phyloP scores from a whole-genome alignment of 179 eudicot species.

The Silene noctiflora region DNA sequence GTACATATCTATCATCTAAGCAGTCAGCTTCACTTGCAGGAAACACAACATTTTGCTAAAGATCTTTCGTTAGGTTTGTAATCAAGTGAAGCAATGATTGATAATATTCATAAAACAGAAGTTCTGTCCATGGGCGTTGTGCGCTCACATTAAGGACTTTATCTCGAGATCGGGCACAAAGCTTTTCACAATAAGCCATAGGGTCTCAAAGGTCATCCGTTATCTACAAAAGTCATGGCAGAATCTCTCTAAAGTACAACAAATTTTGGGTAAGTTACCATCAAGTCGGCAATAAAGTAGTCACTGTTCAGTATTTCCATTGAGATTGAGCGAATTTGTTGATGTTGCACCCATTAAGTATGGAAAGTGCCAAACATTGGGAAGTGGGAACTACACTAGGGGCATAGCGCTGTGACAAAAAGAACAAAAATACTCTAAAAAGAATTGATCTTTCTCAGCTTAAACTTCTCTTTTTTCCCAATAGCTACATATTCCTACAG shows the following conservation, averaged over 20 bases:
- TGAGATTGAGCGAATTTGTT: not conserved
- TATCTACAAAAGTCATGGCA: too few species aligned
- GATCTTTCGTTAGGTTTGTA: not conserved
- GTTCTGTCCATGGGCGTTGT: not conserved
- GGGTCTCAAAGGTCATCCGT: too few species aligned
- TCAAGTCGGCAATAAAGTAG: not conserved
- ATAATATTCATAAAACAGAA: not conserved
- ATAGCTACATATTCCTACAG: too few species aligned
- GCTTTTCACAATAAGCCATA: not conserved
- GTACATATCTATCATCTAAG: too few species aligned
- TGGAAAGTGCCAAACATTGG: too few species aligned
- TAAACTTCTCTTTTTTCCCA: not conserved
- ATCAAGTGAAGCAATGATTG: constrained; percentile 3
- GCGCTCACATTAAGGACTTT: not conserved
- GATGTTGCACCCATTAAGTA: too few species aligned
- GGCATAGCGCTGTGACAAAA: not conserved
- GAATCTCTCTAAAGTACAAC: too few species aligned
- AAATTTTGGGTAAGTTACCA: not conserved
- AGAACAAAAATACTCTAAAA: not conserved
- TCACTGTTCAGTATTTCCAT: not conserved
- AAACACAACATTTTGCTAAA: not conserved
- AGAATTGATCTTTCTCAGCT: not conserved
- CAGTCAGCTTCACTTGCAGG: not conserved
- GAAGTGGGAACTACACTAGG: too few species aligned
- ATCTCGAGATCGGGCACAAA: not conserved